These are phyloP conservation scores for Capsicum rhomboideum DNA, from an alignment of 257 asterid species.

Conservation along the genomic window DNA sequence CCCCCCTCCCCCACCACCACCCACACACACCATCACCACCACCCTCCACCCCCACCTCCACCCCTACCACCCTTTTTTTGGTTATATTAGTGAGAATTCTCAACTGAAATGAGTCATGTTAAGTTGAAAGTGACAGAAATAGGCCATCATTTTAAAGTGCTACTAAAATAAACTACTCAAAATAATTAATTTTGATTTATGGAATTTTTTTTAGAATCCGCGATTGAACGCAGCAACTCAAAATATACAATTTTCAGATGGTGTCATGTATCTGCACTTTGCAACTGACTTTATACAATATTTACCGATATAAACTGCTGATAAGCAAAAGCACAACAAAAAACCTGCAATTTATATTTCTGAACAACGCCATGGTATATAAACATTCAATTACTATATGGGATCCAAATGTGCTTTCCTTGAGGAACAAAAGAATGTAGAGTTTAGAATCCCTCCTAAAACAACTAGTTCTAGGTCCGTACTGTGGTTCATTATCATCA, in stretches of 20 bases:
- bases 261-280: neutral
- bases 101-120: too few relatives aligned
- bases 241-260: neutral
- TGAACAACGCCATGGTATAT: neutral
- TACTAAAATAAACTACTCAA: too few relatives aligned
- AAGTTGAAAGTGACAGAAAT: too few relatives aligned
- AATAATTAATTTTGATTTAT: too few relatives aligned
- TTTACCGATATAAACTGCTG: neutral
- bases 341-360: constrained; percentile 32
- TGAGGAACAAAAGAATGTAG: constrained; percentile 70
- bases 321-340: constrained; percentile 2
- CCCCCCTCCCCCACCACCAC: too few relatives aligned
- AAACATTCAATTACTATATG: constrained; percentile 15
- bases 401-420: constrained; percentile 29
- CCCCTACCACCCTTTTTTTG: too few relatives aligned
- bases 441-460: constrained; percentile 36
- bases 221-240: neutral
- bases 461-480: constrained; percentile 1
- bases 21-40: too few relatives aligned
- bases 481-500: constrained; percentile 43
- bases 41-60: too few relatives aligned
- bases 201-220: too few relatives aligned
- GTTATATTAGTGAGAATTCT: too few relatives aligned
- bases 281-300: neutral
- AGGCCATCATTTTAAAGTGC: too few relatives aligned